These are phyloP conservation scores for Pythium rhizo-oryzae DNA, from an alignment of 352 stramenopile species.

Conservation along the genomic window DNA sequence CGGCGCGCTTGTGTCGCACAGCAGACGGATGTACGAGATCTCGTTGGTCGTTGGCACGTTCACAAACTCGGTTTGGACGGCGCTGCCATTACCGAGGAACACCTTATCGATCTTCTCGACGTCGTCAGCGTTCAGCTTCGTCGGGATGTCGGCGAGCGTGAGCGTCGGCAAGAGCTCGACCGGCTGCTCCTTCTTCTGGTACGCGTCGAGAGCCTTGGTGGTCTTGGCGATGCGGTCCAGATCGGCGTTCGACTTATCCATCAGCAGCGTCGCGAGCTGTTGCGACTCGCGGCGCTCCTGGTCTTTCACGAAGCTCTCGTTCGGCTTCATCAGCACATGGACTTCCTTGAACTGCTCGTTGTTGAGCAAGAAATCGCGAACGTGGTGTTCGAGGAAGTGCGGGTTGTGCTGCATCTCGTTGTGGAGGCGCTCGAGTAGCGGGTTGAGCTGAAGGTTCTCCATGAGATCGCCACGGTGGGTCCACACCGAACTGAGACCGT, in stretches of 20 bases:
- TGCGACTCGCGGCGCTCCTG: slow-evolving; percentile 56
- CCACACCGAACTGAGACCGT: slow-evolving; percentile 72
- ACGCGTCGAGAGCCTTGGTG: slow-evolving; percentile 51
- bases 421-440: slow-evolving; percentile 57
- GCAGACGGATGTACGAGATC: slow-evolving; percentile 78
- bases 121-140: slow-evolving; percentile 39
- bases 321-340: slow-evolving; percentile 77
- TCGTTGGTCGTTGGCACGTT: slow-evolving; percentile 81
- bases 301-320: slow-evolving; percentile 57
- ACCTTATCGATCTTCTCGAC: slow-evolving; percentile 48
- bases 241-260: slow-evolving; percentile 51
- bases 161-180: slow-evolving; percentile 79
- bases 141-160: slow-evolving; percentile 68
- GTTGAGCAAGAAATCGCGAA: slow-evolving; percentile 53
- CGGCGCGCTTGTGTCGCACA: slow-evolving; percentile 55
- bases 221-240: slow-evolving; percentile 55
- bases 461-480: slow-evolving; percentile 68
- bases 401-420: slow-evolving; percentile 64
- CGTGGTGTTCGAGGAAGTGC: slow-evolving; percentile 66
- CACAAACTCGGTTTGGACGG: slow-evolving; percentile 50
- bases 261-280: slow-evolving; percentile 45
- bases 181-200: slow-evolving; percentile 67
- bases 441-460: slow-evolving; percentile 70
- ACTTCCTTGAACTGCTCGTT: slow-evolving; percentile 53
- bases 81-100: slow-evolving; percentile 25